Evolutionary conservation across 306 rosid genomes (phyloP).

Genomic region (Nissolia schottii): DNA sequence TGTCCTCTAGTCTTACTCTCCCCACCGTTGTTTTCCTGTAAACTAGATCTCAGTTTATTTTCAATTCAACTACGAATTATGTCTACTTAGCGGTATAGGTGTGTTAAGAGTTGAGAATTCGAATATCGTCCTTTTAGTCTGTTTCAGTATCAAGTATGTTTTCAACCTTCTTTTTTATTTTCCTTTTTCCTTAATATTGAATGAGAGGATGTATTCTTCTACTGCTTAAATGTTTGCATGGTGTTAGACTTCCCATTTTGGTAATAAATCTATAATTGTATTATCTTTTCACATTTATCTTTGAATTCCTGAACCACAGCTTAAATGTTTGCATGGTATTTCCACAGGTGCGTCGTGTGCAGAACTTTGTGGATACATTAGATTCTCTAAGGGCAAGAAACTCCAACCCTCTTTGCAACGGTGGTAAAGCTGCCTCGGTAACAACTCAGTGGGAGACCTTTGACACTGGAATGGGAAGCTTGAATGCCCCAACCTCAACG

Average conservation of each 20-base stretch:
- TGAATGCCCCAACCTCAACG: constrained; percentile 48
- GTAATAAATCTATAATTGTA: background rate
- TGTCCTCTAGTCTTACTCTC: background rate
- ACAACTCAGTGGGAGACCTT: constrained; percentile 64
- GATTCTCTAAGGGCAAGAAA: constrained; percentile 61
- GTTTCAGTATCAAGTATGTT: background rate
- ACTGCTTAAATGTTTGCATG: background rate
- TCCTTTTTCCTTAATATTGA: background rate
- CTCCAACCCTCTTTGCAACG: constrained; percentile 42
- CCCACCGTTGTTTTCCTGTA: background rate
- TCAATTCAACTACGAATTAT: background rate
- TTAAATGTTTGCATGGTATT: too few relatives aligned
- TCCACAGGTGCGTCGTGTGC: constrained; percentile 84
- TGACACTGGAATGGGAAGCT: constrained; percentile 63
- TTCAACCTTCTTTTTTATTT: background rate
- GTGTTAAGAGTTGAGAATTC: constrained; percentile 2
- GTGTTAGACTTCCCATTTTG: background rate
- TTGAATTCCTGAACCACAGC: constrained; percentile 12
- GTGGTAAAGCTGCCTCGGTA: constrained; percentile 52
- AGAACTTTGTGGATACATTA: constrained; percentile 58
- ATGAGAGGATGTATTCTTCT: background rate
- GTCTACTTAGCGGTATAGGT: background rate
- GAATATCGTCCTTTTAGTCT: background rate
- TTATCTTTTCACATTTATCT: background rate
- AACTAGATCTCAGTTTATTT: background rate